Percentiles rank a stretch among this genome's conserved stretches.
These are phyloP conservation scores for Aspergillus sp. DNA, from an alignment of 2,329 filamentous ascomycete genomes.

Conservation along the genomic window DNA sequence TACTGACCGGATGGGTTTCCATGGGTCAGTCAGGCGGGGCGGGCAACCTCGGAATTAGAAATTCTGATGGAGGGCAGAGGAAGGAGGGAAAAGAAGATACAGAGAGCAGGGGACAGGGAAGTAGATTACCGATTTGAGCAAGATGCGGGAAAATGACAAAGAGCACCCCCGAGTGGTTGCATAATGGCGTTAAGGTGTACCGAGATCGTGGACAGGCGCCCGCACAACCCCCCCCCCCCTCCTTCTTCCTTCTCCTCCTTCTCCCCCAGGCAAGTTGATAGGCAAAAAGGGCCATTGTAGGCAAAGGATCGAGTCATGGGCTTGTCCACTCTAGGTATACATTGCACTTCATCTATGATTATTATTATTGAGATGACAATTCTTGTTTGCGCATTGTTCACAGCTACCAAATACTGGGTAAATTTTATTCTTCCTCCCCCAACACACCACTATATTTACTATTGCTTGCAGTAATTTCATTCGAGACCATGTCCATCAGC, in stretches of 20 bases:
- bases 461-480: too few relatives aligned
- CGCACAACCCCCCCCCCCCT: not conserved
- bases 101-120: not conserved
- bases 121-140: too few relatives aligned
- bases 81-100: too few relatives aligned
- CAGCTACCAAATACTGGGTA: not conserved
- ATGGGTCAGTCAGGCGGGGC: constrained; percentile 9
- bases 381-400: constrained; percentile 20
- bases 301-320: not conserved
- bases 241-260: too few relatives aligned
- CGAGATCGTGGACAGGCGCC: constrained; percentile 13
- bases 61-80: not conserved
- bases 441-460: too few relatives aligned
- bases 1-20: not conserved
- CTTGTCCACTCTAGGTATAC: not conserved
- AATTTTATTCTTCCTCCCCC: too few relatives aligned
- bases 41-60: constrained; percentile 10
- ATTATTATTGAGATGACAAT: constrained; percentile 14
- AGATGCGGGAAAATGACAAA: not conserved
- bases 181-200: constrained; percentile 11
- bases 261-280: not conserved
- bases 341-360: not conserved
- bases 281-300: constrained; percentile 9
- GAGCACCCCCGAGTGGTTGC: not conserved
- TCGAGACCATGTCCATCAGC: not conserved